Evolutionary conservation across 495 filamentous ascomycete genomes (phyloP).

Genomic region (Melanomma pulvis-pyrius): DNA sequence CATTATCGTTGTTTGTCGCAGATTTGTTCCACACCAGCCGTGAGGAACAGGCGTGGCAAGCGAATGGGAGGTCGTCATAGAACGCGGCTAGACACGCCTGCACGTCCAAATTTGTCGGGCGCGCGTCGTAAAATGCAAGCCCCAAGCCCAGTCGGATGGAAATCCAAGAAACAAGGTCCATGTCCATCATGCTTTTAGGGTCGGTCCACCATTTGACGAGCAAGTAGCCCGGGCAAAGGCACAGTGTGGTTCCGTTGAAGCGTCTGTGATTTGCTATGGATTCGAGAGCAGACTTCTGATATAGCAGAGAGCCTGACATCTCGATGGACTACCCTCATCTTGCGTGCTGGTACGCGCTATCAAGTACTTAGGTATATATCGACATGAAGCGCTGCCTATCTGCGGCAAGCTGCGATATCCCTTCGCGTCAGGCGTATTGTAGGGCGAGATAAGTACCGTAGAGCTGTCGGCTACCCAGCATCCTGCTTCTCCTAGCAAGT

Average conservation of each 20-base stretch:
- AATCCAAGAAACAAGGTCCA: not conserved
- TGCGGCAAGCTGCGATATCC: conserved; percentile 56
- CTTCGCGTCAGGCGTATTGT: conserved; percentile 34
- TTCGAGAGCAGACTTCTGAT: conserved; percentile 30
- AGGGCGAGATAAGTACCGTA: conserved; percentile 26
- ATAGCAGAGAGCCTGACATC: conserved; percentile 14
- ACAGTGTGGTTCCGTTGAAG: conserved; percentile 39
- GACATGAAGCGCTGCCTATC: conserved; percentile 65
- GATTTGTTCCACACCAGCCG: not conserved
- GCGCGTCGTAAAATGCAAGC: not conserved
- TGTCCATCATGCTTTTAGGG: not conserved
- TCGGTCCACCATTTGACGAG: conserved; percentile 13
- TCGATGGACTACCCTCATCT: conserved; percentile 37
- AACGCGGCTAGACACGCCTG: conserved; percentile 2
- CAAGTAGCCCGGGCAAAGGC: conserved; percentile 34
- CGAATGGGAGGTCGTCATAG: conserved; percentile 12
- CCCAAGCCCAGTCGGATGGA: not conserved
- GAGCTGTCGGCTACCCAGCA: conserved; percentile 28
- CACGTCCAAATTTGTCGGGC: conserved; percentile 1
- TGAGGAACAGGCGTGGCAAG: not conserved
- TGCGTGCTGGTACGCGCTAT: conserved; percentile 59
- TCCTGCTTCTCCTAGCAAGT: conserved; percentile 15
- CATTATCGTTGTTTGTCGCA: not conserved
- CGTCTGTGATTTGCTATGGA: conserved; percentile 42
- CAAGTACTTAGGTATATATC: conserved; percentile 66